phyloP scores from a whole-genome alignment of 768 basidiomycete genomes.

The Mycena galericulata region DNA sequence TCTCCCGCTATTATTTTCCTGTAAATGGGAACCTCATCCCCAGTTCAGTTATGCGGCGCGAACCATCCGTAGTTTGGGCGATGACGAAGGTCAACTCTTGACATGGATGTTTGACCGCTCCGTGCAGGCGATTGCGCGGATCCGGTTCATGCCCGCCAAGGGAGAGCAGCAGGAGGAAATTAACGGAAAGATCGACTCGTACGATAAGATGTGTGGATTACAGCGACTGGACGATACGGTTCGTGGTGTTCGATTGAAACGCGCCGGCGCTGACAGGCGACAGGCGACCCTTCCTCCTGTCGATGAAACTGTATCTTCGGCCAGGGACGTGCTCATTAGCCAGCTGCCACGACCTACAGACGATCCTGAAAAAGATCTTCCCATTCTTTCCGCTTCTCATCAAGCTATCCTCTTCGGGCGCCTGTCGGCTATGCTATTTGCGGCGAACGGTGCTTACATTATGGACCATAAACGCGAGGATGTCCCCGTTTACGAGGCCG shows the following conservation, averaged over 20 bases:
- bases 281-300: no score
- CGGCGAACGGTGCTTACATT: background rate
- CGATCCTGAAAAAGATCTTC: no score
- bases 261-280: no score
- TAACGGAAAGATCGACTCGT: background rate
- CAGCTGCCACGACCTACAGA: no score
- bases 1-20: no score
- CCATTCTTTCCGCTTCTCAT: background rate
- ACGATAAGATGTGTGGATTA: constrained; percentile 5
- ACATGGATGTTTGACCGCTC: constrained; percentile 3
- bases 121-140: background rate
- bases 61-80: background rate
- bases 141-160: background rate
- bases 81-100: background rate
- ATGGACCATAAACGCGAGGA: background rate
- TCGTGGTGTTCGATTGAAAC: no score
- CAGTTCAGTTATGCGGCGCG: background rate
- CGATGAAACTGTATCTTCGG: no score
- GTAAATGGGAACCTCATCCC: background rate
- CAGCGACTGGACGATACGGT: background rate
- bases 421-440: background rate
- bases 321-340: no score
- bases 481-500: background rate
- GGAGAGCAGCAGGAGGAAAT: background rate
- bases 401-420: background rate